phyloP scores from a whole-genome alignment of 73 alveolate genomes.

The Effrenium voratum region DNA sequence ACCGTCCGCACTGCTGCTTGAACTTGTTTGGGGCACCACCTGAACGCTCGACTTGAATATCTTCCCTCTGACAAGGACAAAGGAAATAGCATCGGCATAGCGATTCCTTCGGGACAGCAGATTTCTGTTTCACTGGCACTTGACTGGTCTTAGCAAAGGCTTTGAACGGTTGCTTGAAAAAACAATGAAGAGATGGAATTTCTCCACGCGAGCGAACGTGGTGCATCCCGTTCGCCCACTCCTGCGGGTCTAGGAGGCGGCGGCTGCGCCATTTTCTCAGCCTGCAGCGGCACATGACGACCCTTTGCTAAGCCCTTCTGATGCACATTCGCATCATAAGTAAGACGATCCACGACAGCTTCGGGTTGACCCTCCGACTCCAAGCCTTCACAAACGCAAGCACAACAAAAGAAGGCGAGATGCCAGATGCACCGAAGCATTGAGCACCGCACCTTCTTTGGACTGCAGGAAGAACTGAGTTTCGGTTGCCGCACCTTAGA shows the following conservation, averaged over 20 bases:
- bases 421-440: background rate
- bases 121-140: no score
- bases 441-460: slow-evolving; percentile 31
- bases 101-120: no score
- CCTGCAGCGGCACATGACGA: background rate
- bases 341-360: background rate
- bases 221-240: no score
- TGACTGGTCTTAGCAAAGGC: no score
- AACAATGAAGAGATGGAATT: no score
- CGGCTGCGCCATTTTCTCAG: slow-evolving; percentile 82
- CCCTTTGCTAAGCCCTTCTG: background rate
- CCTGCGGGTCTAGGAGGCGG: slow-evolving; percentile 88
- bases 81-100: no score
- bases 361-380: background rate
- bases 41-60: no score
- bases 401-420: background rate
- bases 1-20: background rate
- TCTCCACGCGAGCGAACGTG: no score
- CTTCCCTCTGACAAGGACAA: no score
- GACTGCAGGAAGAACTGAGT: slow-evolving; percentile 69
- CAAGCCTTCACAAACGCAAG: background rate
- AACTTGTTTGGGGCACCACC: no score
- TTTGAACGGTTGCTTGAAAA: no score
- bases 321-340: background rate
- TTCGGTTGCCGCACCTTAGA: slow-evolving; percentile 81